Conservation (phyloP, 192 early-diverging fungal genomes). For the Rhizoclosmatium sp. region DNA sequence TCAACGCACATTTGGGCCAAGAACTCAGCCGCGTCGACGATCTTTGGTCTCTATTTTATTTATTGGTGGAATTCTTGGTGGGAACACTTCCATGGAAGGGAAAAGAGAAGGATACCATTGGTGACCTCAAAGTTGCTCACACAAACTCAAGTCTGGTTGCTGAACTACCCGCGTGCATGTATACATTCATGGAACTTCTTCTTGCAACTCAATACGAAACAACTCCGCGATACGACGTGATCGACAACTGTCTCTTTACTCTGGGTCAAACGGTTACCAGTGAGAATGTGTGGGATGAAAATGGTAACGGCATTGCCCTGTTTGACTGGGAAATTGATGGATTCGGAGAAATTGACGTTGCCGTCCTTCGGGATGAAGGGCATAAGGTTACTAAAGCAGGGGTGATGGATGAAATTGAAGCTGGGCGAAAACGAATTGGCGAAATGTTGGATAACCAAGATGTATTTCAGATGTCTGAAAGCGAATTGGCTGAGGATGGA, state of each 20-base stretch:
- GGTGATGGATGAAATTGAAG: slow-evolving; percentile 23
- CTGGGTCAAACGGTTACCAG: slow-evolving; percentile 4
- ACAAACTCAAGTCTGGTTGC: slow-evolving; percentile 39
- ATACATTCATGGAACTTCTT: slow-evolving; percentile 21
- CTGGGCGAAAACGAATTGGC: slow-evolving; percentile 8
- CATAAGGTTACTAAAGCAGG: neutral
- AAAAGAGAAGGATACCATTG: slow-evolving; percentile 60
- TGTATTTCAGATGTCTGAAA: slow-evolving; percentile 23
- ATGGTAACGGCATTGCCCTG: slow-evolving; percentile 29
- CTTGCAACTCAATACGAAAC: slow-evolving; percentile 20
- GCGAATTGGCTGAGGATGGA: neutral
- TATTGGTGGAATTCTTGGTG: slow-evolving; percentile 58
- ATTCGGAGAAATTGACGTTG: slow-evolving; percentile 25
- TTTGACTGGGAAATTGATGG: slow-evolving; percentile 32
- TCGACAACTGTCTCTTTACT: slow-evolving; percentile 14
- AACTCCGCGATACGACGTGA: slow-evolving; percentile 22
- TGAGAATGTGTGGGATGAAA: slow-evolving; percentile 30
- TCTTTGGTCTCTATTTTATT: slow-evolving; percentile 65
- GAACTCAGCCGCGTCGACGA: slow-evolving; percentile 67
- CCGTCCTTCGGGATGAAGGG: slow-evolving; percentile 16
- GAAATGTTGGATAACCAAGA: slow-evolving; percentile 21
- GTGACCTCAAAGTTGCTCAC: slow-evolving; percentile 45
- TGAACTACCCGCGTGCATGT: slow-evolving; percentile 27
- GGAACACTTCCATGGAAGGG: slow-evolving; percentile 66
- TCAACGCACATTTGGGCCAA: slow-evolving; percentile 54